Evolutionary conservation across 2,329 filamentous ascomycete genomes (phyloP), one percentile per base, ranked within the genome.

Genomic region (Colletotrichum filicis): DNA sequence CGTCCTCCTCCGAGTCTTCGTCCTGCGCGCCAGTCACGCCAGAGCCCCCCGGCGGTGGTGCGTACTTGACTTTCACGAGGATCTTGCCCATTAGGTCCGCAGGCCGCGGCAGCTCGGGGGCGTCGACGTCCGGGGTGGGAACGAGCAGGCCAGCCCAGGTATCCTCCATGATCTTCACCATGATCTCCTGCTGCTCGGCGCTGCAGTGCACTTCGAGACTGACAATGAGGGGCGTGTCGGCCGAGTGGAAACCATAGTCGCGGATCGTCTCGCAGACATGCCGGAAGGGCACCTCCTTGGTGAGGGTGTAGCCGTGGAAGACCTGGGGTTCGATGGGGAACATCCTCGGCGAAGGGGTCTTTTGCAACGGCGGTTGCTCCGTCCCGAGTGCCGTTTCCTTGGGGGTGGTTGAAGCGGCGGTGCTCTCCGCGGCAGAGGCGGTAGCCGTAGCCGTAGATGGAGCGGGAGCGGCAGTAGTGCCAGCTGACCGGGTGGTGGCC

Each of bases 91-190:
- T 89, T 66, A 98, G 83, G 4, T 92, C 88, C 6, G 87, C 90
- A 0, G 95, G 94, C 12, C 93, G 85, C 0, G 94, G 93, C 1
- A 97, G 87, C 6, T 80, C 77, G 16, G 83, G 81, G 12, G 85
- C 82, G 0, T 90, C 85, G 22, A 81, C 79, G 7, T 80, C 89
- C 64, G 83, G 85, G 26, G 84, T 80, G 1, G 92, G 87, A 2
- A 97, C 85, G 9, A 98, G 85, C 71, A 92, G 86, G 1, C 88
- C 92, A n/a, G 87, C 87, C 94, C 95, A 99, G 30, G 91, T 90
- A 74, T 97, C 90, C 74, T 92, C 88, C 91, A 99, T 98, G 78
- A 98, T 97, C 74, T 93, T 88, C 5, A 98, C 95, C 94, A 98
- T 98, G 71, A 92, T 88, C 75, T 93, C 89, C 81, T 99, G 97